Percentiles rank a stretch among this genome's conserved stretches.
Conservation (phyloP, 2,329 filamentous ascomycete genomes). For the Erysiphe neolycopersici region DNA sequence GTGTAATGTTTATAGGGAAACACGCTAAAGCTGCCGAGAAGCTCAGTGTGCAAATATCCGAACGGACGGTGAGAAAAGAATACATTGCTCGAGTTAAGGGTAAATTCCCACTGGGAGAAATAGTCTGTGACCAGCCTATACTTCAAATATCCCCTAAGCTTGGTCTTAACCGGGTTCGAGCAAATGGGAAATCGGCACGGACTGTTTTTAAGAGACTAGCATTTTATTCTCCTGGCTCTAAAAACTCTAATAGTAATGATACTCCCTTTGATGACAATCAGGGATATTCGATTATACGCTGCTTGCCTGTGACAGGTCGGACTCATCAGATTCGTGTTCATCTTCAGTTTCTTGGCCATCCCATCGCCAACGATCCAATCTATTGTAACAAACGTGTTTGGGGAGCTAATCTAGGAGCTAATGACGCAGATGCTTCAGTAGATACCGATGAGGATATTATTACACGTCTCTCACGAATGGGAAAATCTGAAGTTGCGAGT, state of each 20-base stretch:
- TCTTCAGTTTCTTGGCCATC: constrained; percentile 77
- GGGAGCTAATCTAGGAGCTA: constrained; percentile 47
- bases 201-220: constrained; percentile 81
- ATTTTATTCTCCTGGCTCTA: constrained; percentile 46
- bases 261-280: constrained; percentile 15
- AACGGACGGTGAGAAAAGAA: constrained; percentile 72
- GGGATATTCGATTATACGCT: constrained; percentile 87
- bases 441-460: constrained; percentile 80
- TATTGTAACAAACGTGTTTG: constrained; percentile 90
- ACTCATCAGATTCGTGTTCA: constrained; percentile 93
- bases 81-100: constrained; percentile 82
- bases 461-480: constrained; percentile 61
- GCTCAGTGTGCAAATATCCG: constrained; percentile 49
- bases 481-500: constrained; percentile 75
- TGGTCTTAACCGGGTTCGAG: constrained; percentile 78
- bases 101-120: constrained; percentile 69
- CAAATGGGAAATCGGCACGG: constrained; percentile 66
- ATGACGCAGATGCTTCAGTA: constrained; percentile 34
- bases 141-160: constrained; percentile 86
- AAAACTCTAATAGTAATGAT: constrained; percentile 16
- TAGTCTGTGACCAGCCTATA: constrained; percentile 83
- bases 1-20: constrained; percentile 96
- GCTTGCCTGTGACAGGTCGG: constrained; percentile 72
- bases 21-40: constrained; percentile 51
- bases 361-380: constrained; percentile 92